Percentiles rank a stretch among this genome's conserved stretches.
phyloP scores from a whole-genome alignment of 1,284 basidiomycete genomes.

The Leccinum subatratum region DNA sequence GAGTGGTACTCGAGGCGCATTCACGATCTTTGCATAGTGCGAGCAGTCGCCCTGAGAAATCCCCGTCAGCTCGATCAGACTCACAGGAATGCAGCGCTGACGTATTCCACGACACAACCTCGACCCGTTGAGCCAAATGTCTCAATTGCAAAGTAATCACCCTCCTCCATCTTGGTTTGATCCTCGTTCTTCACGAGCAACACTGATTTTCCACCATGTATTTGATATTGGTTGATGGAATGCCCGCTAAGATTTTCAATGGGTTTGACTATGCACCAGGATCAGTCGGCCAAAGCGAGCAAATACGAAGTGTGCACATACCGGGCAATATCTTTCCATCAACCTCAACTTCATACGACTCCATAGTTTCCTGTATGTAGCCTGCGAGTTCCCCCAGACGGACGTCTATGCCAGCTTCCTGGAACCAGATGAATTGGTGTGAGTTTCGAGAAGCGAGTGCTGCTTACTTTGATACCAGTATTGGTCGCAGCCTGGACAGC shows the following conservation, averaged over 20 bases:
- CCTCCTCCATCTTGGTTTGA: constrained; percentile 97
- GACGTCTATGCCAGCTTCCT: constrained; percentile 97
- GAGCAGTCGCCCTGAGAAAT: constrained; percentile 78
- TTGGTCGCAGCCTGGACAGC: constrained; percentile 94
- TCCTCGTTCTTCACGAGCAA: constrained; percentile 87
- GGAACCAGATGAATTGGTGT: constrained; percentile 12
- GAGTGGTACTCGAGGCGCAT: constrained; percentile 69
- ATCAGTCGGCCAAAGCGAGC: constrained; percentile 4
- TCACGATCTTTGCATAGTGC: constrained; percentile 78
- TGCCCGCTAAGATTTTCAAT: constrained; percentile 92
- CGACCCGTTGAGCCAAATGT: constrained; percentile 98
- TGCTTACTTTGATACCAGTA: constrained; percentile 71
- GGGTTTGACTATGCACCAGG: constrained; percentile 65
- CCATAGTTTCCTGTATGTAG: constrained; percentile 97
- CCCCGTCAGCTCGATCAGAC: constrained; percentile 12
- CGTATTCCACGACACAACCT: constrained; percentile 85
- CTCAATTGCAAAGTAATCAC: constrained; percentile 98
- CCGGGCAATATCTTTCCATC: constrained; percentile 82
- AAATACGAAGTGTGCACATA: constrained; percentile 36
- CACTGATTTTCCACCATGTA: constrained; percentile 86
- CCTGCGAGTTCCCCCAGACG: constrained; percentile 91
- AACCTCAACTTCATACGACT: constrained; percentile 94
- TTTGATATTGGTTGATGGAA: constrained; percentile 83
- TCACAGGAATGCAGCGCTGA: constrained; percentile 34
- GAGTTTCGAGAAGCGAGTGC: constrained; percentile 9